Percentiles rank a stretch among this genome's conserved stretches.
These are phyloP conservation scores for Chalciporus sp. DNA, from an alignment of 1,284 basidiomycete genomes.

Conservation along the genomic window DNA sequence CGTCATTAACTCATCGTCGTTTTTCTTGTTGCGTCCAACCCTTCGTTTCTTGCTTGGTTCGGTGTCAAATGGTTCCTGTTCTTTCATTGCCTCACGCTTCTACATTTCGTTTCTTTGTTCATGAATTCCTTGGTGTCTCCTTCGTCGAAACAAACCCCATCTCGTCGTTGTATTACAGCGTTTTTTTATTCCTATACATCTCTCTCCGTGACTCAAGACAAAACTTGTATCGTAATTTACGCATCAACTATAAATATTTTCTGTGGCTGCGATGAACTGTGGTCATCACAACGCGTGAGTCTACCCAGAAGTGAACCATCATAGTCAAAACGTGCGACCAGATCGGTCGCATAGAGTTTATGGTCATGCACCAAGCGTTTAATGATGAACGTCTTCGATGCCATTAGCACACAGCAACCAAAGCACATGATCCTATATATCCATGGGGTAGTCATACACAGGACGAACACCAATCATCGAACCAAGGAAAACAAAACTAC, in stretches of 20 bases:
- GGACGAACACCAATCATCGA: too few species aligned
- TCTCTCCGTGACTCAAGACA: conserved; percentile 19
- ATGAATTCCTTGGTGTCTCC: background rate
- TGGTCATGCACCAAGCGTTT: too few species aligned
- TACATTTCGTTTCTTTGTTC: background rate
- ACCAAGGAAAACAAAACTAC: too few species aligned
- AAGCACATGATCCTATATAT: too few species aligned
- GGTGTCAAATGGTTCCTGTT: background rate
- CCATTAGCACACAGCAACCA: too few species aligned
- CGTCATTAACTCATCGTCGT: conserved; percentile 1
- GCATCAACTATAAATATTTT: conserved; percentile 38
- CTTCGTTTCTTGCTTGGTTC: conserved; percentile 26
- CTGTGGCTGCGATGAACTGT: conserved; percentile 10
- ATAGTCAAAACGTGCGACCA: too few species aligned
- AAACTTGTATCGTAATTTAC: conserved; percentile 36
- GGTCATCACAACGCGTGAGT: background rate
- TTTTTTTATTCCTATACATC: background rate
- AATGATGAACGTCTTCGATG: too few species aligned
- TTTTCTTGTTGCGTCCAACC: conserved; percentile 5
- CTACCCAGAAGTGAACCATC: too few species aligned
- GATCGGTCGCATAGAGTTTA: too few species aligned
- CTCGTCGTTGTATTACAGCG: conserved; percentile 26
- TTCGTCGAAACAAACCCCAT: background rate
- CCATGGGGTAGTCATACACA: too few species aligned
- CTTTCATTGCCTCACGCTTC: conserved; percentile 9